Base-by-base conservation (phyloP, 257 asterid genomes). In the Leptodermis oblonga region DNA sequence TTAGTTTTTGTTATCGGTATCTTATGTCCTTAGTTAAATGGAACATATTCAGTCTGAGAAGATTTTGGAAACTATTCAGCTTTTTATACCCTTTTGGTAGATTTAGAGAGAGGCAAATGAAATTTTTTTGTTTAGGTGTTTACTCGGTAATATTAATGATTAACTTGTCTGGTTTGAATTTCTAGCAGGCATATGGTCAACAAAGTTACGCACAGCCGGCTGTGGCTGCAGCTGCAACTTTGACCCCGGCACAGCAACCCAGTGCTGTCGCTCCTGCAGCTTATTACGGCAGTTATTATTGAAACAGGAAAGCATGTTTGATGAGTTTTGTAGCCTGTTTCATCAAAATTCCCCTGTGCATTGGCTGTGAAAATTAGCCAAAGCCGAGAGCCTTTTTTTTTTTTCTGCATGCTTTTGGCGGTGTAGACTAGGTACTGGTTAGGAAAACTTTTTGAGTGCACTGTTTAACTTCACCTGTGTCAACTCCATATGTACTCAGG, bases 141-240 rank as follows among this genome's bases (percentile, higher is more conserved):
- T 7, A 11, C 11, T 15, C 8, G 2, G 31, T 18, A 3, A 6
- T 14, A 23, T 2, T 72, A 30, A 56, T 46, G 56, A 54, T 34
- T 15, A 22, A 0, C 23, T 10, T 49, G 4, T 69, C 56, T 43
- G 5, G 20, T 65, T 30, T 20, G 70, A 61, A 72, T 65, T 37
- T 61, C 20, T 63, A 34, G 26, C 86, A 85, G 90, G 86, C 87
- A 60, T 80, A 74, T 67, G 82, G 80, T 43, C 92, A 86, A 70
- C 97, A 85, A 78, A 81, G 80, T 70, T 92, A 90, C 54, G 87
- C 85, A 12, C 95, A 86, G 74, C 81, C 92, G 6, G 91, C 88
- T 15, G 66, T 80, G 4, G 86, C 92, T 7, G 61, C 82, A 4
- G 86, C 92, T 15, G 80, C 91, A 34, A 51, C 90, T 11, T 51